These are phyloP conservation scores for Pseudogymnoascus sp. DNA, from an alignment of 2,329 filamentous ascomycete genomes.

Conservation along the genomic window DNA sequence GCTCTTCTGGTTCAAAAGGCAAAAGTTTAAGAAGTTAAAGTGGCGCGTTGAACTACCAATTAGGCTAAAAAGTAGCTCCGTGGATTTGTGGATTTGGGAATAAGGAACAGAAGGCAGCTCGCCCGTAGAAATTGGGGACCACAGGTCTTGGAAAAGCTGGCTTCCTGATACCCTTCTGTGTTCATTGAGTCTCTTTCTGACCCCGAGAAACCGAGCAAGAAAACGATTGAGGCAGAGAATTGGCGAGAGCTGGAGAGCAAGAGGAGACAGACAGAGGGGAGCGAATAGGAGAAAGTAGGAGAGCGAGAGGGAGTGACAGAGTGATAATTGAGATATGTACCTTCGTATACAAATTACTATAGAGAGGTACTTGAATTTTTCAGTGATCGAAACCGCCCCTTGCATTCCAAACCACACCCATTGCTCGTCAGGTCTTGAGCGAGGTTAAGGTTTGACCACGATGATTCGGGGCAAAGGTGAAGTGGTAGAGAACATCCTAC, in stretches of 20 bases:
- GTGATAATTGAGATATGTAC: background rate
- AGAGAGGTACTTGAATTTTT: background rate
- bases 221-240: too few relatives aligned
- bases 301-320: background rate
- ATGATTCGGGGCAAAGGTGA: background rate
- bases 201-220: too few relatives aligned
- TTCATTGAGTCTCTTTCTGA: background rate
- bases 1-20: too few relatives aligned
- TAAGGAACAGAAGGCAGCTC: background rate
- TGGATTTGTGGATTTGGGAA: too few relatives aligned
- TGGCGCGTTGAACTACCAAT: background rate
- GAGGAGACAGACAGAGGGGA: background rate
- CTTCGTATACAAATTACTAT: background rate
- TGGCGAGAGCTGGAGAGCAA: background rate
- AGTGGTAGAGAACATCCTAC: background rate
- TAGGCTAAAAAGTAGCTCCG: background rate
- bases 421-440: background rate
- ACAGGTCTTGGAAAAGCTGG: background rate
- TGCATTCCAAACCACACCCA: background rate
- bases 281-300: background rate
- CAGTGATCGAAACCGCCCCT: background rate
- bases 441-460: background rate
- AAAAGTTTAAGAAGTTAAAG: too few relatives aligned
- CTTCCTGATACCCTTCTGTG: background rate
- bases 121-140: background rate